Base-by-base conservation (phyloP, 2,329 filamentous ascomycete genomes). In the Fusarium sp. region DNA sequence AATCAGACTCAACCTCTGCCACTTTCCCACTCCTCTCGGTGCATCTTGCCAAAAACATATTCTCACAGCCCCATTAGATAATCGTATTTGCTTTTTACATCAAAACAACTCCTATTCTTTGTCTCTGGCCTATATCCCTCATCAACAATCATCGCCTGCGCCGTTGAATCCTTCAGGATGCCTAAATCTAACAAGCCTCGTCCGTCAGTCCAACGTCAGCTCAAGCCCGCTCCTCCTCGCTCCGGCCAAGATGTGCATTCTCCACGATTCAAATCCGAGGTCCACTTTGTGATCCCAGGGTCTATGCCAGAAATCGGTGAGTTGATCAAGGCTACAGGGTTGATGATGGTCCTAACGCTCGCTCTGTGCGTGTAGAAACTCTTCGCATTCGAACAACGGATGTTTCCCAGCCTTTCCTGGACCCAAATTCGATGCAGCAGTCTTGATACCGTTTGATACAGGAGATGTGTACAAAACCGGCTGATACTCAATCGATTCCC, bases 341-440 rank as follows among this genome's bases (percentile, higher is more conserved):
- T 14, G 13, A 20, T 35, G 49, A 52, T 14, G 15, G 32, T 55
- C 46, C 62, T 60, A 15, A 67, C 50, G 27, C 53, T 61, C 12
- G 38, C 26, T 20, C 40, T 27, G 18, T 17, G 48, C 18, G 13
- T 26, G 12, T 33, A 81, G 79, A 77, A 23, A 59, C 68, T 40
- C 33, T 77, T 9, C 73, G 62, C 30, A 75, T 81, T 64, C 76
- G 79, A 53, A 77, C 75, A 18, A 59, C 70, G 10, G 70, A 74
- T 13, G 73, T 77, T 20, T 63, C 78, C 12, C 80, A 82, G 59
- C 81, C 81, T 7, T 82, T 83, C 44, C 70, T 83, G 11, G 77
- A 82, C 41, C 79, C 78, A 13, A 67, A 73, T 23, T 69, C 68
- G 35, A 67, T 76, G 60, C 69, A 67, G 54, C 60, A 46, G 49